Conservation (phyloP, 2,329 filamentous ascomycete genomes). For the Myriosclerotinia duriaeana region DNA sequence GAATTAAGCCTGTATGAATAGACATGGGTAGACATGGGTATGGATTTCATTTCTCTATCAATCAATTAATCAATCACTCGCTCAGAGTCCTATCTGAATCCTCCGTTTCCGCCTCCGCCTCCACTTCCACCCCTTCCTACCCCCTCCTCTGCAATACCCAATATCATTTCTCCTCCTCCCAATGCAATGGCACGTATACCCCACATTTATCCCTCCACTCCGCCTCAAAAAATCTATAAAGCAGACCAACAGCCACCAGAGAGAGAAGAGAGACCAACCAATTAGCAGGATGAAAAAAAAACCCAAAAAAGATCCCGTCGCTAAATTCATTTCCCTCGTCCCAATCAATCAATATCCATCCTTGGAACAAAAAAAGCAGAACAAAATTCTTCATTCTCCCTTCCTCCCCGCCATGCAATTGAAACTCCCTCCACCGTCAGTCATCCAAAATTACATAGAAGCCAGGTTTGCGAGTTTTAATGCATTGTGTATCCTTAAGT, state of each 20-base stretch:
- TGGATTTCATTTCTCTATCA: constrained; percentile 12
- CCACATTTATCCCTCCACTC: neutral
- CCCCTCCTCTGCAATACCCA: too few species aligned
- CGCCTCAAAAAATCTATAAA: constrained; percentile 2
- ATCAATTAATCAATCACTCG: constrained; percentile 1
- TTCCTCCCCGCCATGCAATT: constrained; percentile 5
- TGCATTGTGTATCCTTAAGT: constrained; percentile 1
- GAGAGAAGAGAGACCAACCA: neutral
- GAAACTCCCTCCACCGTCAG: constrained; percentile 1
- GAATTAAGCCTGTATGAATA: too few species aligned
- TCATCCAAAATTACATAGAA: constrained; percentile 9
- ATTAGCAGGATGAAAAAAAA: neutral
- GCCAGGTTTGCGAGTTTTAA: neutral
- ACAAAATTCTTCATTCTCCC: neutral
- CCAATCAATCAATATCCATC: constrained; percentile 12
- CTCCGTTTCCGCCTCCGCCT: too few species aligned
- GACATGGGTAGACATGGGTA: neutral
- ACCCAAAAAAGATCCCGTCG: neutral
- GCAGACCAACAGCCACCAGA: neutral
- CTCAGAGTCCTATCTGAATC: neutral
- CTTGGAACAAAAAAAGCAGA: constrained; percentile 7
- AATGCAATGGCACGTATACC: neutral
- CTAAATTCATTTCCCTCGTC: constrained; percentile 7
- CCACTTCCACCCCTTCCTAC: neutral
- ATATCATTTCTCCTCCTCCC: neutral